These are phyloP conservation scores for Venturia asperata DNA, from an alignment of 2,329 filamentous ascomycete genomes.

Conservation along the genomic window DNA sequence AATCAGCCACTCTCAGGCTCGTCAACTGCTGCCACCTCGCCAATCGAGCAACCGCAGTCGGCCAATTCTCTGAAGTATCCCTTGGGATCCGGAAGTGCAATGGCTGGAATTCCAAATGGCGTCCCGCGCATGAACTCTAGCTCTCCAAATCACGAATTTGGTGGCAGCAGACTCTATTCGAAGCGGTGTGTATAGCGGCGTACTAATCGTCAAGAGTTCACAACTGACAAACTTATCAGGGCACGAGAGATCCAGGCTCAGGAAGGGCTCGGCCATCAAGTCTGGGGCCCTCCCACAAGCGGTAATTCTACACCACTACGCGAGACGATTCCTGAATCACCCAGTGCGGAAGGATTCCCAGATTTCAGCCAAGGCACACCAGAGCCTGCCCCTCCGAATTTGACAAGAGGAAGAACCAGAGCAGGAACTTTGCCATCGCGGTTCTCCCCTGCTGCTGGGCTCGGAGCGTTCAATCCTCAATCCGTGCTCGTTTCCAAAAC, in stretches of 20 bases:
- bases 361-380: constrained; percentile 67
- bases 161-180: constrained; percentile 69
- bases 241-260: constrained; percentile 95
- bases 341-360: constrained; percentile 84
- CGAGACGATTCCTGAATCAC: constrained; percentile 95
- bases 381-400: constrained; percentile 43
- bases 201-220: constrained; percentile 20
- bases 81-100: constrained; percentile 52
- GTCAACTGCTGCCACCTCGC: constrained; percentile 72
- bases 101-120: constrained; percentile 5
- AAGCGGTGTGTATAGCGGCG: constrained; percentile 64
- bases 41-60: constrained; percentile 63
- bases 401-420: constrained; percentile 69
- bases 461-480: constrained; percentile 49
- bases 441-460: constrained; percentile 69
- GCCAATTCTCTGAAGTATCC: constrained; percentile 58
- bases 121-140: constrained; percentile 68
- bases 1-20: constrained; percentile 67
- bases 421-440: constrained; percentile 95
- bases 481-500: constrained; percentile 63
- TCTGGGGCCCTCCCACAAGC: constrained; percentile 93
- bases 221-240: constrained; percentile 41
- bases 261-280: constrained; percentile 68
- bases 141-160: constrained; percentile 89
- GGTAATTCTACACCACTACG: constrained; percentile 93